Evolutionary conservation across 176 grass and related monocot genomes (phyloP), one percentile per base, ranked within the genome.

Genomic region (Oryza glaberrima): DNA sequence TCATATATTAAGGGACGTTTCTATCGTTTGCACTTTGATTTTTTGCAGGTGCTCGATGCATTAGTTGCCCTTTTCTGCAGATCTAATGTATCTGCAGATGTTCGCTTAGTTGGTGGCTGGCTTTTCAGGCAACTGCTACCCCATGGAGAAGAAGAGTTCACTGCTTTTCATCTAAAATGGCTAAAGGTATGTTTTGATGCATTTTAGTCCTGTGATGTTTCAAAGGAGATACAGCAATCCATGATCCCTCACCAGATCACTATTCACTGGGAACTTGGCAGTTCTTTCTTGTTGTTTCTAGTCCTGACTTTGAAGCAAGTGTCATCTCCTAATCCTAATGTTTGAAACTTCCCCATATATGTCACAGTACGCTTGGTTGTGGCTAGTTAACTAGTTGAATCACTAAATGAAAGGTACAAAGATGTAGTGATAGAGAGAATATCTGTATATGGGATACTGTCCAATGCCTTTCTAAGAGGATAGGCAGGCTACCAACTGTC

Each of bases 51-150:
- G 67, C 86, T 99, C 66, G 97, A 96, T 90, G 88, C 91, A 23
- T 92, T 99, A 88, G 94, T 94, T 0, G 63, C 52, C 76, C 93
- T 99, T 87, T 94, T 95, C 86, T 96, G 94, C 90, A 90, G 97
- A 65, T 81, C 94, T 81, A 88, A 92, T 79, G 67, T 99, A 52
- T 88, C 97, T 80, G 88, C 97, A 73, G 97, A 99, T 73, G 87
- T 94, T 85, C 77, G 90, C 60, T 84, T 94, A 88, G 83, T 96
- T 81, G 96, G 96, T 60, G 96, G 92, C 41, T 99, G 96, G 96
- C 96, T 99, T 88, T 83, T 94, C n/a, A 84, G 94, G 86, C 96
- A 99, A 86, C 78, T 99, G 84, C 76, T 99, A 64, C 96, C 94
- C 22, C 96, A 96, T 77, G 90, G 91, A 17, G 96, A 92, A 76